Base-by-base conservation (phyloP, 129 eudicot genomes). In the Erigeron canadensis region DNA sequence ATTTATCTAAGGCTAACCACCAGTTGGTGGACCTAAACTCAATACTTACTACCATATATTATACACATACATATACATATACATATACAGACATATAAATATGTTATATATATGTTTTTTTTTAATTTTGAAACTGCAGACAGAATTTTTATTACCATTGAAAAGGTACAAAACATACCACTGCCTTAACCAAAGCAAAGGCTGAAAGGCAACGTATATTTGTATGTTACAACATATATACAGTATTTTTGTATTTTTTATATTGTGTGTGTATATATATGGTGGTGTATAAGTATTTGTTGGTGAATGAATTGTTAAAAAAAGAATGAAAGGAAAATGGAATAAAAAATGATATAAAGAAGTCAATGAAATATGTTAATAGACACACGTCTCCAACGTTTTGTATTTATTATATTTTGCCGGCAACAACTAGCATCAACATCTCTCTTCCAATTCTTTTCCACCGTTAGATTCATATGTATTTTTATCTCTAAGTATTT, bases 1-100 rank as follows among this genome's bases (percentile, higher is more conserved):
- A 82, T 82, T 80, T 76, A 81, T n/a, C 56, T 3, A 77, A 74
- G 71, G 71, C 74, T 83, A 92, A 89, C 98, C 53, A 92, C 96
- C 91, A 92, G 96, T 89, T 84, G 96, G 98, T 92, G 79, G 89
- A 88, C 94, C 91, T 86, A 91, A 87, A 84, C 72, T 62, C 18
- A 51, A 59, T 56, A 22, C 57, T 28, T 28, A 28, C 34, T 28
- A 28, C 34, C 34, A 28, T 28, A 28, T n/a, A n/a, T n/a, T n/a
- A 51, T n/a, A 51, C 55, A 48, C 1, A 13, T 21, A 50, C 8
- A 50, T 11, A 47, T 17, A 48, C 50, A 45, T 6, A 51, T 8
- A 51, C 21, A 15, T n/a, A 42, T 42, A 4, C 8, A 42, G 45
- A 42, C 8, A 4, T 42, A 42, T 8, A 42, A 42, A n/a, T n/a